Evolutionary conservation across 768 basidiomycete species (phyloP).

Genomic region (Naganishia kalamii): DNA sequence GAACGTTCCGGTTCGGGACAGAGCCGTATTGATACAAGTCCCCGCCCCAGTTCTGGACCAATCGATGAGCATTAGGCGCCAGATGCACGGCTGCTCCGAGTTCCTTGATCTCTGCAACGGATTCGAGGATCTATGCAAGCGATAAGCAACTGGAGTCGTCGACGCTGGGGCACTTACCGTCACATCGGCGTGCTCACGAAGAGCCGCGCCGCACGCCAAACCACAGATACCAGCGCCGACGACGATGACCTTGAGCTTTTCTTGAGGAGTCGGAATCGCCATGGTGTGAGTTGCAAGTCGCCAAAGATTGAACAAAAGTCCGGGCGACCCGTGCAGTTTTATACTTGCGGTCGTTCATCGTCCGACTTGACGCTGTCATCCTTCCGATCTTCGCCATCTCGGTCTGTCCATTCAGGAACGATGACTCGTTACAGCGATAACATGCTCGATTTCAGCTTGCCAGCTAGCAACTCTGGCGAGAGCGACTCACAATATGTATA

Average conservation of each 20-base stretch:
- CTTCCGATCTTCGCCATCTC: too few relatives aligned
- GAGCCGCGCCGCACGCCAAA: conserved; percentile 16
- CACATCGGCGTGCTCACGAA: conserved; percentile 13
- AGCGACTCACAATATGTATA: too few relatives aligned
- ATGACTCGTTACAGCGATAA: too few relatives aligned
- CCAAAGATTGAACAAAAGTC: too few relatives aligned
- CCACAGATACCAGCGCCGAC: conserved; percentile 24
- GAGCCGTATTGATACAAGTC: conserved; percentile 14
- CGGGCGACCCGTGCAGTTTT: background rate
- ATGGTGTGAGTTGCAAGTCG: background rate
- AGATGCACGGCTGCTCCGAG: conserved; percentile 24
- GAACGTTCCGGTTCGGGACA: background rate
- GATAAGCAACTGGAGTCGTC: too few relatives aligned
- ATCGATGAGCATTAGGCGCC: conserved; percentile 21
- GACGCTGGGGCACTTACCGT: conserved; percentile 18
- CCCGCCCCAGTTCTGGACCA: conserved; percentile 20
- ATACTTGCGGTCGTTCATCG: too few relatives aligned
- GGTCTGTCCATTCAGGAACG: too few relatives aligned
- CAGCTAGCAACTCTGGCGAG: too few relatives aligned
- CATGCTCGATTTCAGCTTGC: too few relatives aligned
- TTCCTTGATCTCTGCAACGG: conserved; percentile 14
- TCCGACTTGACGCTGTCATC: too few relatives aligned
- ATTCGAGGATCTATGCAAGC: background rate
- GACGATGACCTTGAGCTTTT: conserved; percentile 19
- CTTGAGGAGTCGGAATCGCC: background rate